These are phyloP conservation scores for Athelia psychrophila DNA, from an alignment of 1,284 basidiomycete genomes.

Conservation along the genomic window DNA sequence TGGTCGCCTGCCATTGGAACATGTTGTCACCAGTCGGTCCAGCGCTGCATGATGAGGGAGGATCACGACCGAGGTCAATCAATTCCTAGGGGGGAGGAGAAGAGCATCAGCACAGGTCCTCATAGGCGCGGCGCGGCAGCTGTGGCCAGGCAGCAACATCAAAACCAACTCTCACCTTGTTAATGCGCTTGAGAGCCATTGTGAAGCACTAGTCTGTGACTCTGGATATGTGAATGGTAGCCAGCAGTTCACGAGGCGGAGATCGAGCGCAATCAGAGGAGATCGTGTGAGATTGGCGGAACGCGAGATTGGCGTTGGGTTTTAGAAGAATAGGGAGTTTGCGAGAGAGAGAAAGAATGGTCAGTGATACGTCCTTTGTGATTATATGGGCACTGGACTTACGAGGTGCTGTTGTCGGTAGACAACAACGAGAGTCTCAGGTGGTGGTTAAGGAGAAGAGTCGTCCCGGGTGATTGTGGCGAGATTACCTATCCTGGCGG, in stretches of 20 bases:
- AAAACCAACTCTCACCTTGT: conserved; percentile 70
- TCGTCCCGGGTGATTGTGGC: background rate
- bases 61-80: conserved; percentile 95
- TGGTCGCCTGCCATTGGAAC: conserved; percentile 98
- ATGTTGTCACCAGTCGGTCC: conserved; percentile 95
- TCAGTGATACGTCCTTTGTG: background rate
- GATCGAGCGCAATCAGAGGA: background rate
- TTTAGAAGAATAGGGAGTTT: background rate
- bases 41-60: conserved; percentile 95
- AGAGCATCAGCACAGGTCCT: conserved; percentile 8
- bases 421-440: background rate
- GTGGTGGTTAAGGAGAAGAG: background rate
- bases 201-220: conserved; percentile 1
- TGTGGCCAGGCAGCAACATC: conserved; percentile 13
- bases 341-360: background rate
- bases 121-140: conserved; percentile 8
- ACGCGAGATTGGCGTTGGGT: background rate
- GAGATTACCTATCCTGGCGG: background rate
- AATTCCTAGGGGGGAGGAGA: conserved; percentile 69
- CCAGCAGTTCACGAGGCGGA: background rate
- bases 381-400: background rate
- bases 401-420: background rate
- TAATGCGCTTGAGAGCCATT: conserved; percentile 98
- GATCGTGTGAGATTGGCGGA: background rate
- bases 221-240: background rate